These are phyloP conservation scores for Chrysopogon serrulatus DNA, from an alignment of 176 grass and related monocot genomes.

Conservation along the genomic window DNA sequence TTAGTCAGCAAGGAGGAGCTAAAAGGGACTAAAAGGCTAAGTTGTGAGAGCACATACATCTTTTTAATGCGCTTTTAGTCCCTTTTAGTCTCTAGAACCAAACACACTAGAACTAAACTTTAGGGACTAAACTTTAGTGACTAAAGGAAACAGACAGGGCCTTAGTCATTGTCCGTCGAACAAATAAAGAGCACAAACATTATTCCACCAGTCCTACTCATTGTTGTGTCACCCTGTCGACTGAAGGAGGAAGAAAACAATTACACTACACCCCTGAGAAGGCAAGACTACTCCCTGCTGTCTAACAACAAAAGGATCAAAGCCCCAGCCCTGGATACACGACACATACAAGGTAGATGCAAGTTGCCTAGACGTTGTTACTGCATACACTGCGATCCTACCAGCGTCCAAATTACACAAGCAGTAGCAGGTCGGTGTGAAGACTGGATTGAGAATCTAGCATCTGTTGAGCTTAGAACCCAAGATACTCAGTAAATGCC, in stretches of 20 bases:
- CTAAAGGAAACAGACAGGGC: no score
- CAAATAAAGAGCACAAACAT: background rate
- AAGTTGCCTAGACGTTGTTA: constrained; percentile 9
- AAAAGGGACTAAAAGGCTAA: no score
- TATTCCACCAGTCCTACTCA: background rate
- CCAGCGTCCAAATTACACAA: background rate
- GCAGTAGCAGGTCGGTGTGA: background rate
- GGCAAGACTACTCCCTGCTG: background rate
- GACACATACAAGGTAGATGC: background rate
- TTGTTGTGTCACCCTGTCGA: background rate
- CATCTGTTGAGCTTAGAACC: background rate
- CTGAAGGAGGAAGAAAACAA: background rate
- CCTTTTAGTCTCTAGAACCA: no score
- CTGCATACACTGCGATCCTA: background rate
- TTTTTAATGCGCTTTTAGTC: no score
- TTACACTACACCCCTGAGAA: background rate
- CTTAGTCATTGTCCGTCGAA: no score
- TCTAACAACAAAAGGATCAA: background rate
- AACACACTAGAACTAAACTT: no score
- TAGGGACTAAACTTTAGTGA: no score
- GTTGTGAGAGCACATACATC: no score
- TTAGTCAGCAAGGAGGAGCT: no score
- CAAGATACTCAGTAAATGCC: constrained; percentile 72
- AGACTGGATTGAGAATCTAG: background rate
- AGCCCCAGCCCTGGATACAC: background rate